Evolutionary conservation across 768 basidiomycete species (phyloP).

Genomic region (Mycena amicta): DNA sequence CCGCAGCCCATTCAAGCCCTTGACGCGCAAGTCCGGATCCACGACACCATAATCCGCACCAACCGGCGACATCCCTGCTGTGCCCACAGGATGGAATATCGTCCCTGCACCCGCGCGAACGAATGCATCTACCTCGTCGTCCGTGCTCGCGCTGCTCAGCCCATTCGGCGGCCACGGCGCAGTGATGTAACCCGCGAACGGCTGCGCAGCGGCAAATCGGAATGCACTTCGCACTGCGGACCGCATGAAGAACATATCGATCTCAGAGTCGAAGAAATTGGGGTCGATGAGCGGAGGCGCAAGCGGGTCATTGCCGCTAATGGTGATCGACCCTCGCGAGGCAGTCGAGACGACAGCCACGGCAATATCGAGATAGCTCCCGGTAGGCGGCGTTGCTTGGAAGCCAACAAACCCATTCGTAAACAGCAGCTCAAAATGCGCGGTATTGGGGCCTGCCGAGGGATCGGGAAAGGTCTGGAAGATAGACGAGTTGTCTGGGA

Average conservation of each 20-base stretch:
- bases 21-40: slow-evolving; percentile 29
- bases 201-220: slow-evolving; percentile 14
- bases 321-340: slow-evolving; percentile 25
- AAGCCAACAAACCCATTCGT: slow-evolving; percentile 13
- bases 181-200: not conserved
- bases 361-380: slow-evolving; percentile 15
- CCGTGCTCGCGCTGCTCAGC: slow-evolving; percentile 4
- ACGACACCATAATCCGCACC: slow-evolving; percentile 28
- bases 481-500: slow-evolving; percentile 16
- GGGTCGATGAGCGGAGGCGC: slow-evolving; percentile 44
- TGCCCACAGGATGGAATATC: slow-evolving; percentile 26
- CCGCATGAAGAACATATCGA: slow-evolving; percentile 23
- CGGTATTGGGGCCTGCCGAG: slow-evolving; percentile 22
- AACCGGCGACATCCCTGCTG: slow-evolving; percentile 25
- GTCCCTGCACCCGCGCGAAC: slow-evolving; percentile 9
- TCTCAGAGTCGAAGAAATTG: slow-evolving; percentile 33
- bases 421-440: slow-evolving; percentile 27
- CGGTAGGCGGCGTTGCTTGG: slow-evolving; percentile 7
- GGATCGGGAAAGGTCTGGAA: slow-evolving; percentile 24
- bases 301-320: slow-evolving; percentile 16
- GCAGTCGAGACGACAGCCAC: slow-evolving; percentile 20
- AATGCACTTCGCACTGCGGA: slow-evolving; percentile 20
- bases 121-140: slow-evolving; percentile 22
- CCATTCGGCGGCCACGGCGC: not conserved
- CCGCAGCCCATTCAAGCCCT: slow-evolving; percentile 28